Percentiles rank a stretch among this genome's conserved stretches.
Evolutionary conservation across 2,329 filamentous ascomycete genomes (phyloP).

Genomic region (Hymenotorrendiella dingleyae): DNA sequence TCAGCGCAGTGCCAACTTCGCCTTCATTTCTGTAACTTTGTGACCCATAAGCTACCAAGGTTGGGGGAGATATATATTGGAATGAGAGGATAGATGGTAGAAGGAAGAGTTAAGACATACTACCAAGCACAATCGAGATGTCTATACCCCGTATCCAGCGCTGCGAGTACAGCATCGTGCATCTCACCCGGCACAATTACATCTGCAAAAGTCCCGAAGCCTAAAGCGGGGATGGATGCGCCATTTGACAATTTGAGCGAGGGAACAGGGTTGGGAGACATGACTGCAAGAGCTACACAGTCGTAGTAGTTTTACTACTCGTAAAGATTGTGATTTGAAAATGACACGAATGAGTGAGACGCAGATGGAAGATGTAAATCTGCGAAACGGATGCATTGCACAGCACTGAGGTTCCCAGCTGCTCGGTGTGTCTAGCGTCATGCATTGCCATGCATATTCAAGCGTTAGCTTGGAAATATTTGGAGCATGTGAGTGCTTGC

Average conservation of each 20-base stretch:
- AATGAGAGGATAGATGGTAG: slow-evolving; percentile 25
- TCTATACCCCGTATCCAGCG: slow-evolving; percentile 60
- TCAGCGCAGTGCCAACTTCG: slow-evolving; percentile 72
- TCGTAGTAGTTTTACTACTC: too few species aligned
- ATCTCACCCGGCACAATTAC: slow-evolving; percentile 35
- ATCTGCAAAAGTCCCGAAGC: slow-evolving; percentile 35
- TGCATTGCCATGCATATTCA: too few species aligned
- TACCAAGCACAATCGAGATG: slow-evolving; percentile 69
- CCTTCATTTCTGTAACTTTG: slow-evolving; percentile 66
- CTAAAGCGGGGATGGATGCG: slow-evolving; percentile 35
- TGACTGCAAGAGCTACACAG: background rate
- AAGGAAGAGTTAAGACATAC: slow-evolving; percentile 13
- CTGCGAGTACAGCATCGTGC: slow-evolving; percentile 44
- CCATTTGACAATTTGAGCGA: slow-evolving; percentile 32
- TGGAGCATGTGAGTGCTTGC: too few species aligned
- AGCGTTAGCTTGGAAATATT: too few species aligned
- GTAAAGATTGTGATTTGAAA: too few species aligned
- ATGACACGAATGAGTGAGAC: too few species aligned
- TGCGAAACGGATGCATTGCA: too few species aligned
- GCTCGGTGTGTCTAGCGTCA: too few species aligned
- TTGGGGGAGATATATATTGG: background rate
- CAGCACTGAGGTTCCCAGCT: too few species aligned
- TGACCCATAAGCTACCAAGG: too few species aligned
- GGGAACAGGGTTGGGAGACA: slow-evolving; percentile 12
- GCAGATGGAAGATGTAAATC: too few species aligned